Evolutionary conservation across 768 basidiomycete genomes (phyloP).

Genomic region (Mycena vitilis): DNA sequence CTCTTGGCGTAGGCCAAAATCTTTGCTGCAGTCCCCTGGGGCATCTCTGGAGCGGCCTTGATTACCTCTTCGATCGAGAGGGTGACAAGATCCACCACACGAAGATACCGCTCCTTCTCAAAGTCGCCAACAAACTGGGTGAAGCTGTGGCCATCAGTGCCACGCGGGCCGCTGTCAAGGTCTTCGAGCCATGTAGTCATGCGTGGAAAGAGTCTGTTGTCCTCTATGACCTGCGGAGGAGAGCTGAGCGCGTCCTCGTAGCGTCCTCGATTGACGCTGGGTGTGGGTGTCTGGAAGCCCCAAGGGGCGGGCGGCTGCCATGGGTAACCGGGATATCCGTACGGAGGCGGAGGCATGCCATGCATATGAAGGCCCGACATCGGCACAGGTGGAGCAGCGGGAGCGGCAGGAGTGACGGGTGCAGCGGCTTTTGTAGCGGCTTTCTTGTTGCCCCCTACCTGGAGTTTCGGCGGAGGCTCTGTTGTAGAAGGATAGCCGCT

Average conservation of each 20-base stretch:
- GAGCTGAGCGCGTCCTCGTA: slow-evolving; percentile 3
- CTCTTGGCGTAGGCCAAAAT: not conserved
- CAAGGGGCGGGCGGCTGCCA: not conserved
- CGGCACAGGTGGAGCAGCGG: not conserved
- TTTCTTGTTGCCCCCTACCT: not conserved
- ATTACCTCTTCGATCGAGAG: not conserved
- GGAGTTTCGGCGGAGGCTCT: slow-evolving; percentile 7
- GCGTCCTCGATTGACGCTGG: not conserved
- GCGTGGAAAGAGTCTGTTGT: slow-evolving; percentile 9
- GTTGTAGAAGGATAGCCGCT: slow-evolving; percentile 10
- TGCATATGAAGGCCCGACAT: too few species aligned
- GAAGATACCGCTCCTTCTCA: slow-evolving; percentile 14
- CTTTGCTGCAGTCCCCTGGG: slow-evolving; percentile 2
- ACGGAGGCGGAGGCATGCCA: not conserved
- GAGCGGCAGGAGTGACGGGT: not conserved
- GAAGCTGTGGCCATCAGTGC: slow-evolving; percentile 1
- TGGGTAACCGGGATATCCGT: not conserved
- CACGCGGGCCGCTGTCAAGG: not conserved
- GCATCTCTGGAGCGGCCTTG: not conserved
- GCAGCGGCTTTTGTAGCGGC: not conserved
- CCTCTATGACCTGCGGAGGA: not conserved
- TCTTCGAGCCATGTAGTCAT: not conserved
- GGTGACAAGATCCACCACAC: not conserved
- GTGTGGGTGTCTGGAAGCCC: slow-evolving; percentile 9
- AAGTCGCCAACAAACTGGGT: not conserved